These are phyloP conservation scores for Thozetella sp. DNA, from an alignment of 495 filamentous ascomycete species.

Conservation along the genomic window DNA sequence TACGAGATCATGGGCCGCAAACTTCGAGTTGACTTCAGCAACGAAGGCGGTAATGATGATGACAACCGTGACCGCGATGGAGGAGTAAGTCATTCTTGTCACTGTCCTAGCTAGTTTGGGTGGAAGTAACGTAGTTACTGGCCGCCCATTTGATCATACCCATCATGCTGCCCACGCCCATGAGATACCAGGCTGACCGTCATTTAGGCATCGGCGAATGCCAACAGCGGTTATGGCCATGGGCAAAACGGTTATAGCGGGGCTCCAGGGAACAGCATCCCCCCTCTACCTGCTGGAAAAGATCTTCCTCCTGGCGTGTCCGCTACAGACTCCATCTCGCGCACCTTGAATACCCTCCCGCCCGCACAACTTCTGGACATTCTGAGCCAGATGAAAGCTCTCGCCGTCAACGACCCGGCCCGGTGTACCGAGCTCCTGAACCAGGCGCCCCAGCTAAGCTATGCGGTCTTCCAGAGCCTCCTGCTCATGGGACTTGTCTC, in stretches of 20 bases:
- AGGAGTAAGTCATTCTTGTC: constrained; percentile 14
- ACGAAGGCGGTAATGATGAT: constrained; percentile 79
- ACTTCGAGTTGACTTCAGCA: constrained; percentile 91
- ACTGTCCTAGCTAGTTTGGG: not conserved
- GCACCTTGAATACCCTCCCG: constrained; percentile 82
- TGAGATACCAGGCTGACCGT: not conserved
- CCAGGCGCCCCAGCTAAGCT: constrained; percentile 90
- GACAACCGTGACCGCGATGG: constrained; percentile 28
- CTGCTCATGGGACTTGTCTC: constrained; percentile 93
- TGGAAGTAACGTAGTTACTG: not conserved
- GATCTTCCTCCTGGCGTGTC: constrained; percentile 79
- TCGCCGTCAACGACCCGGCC: constrained; percentile 77
- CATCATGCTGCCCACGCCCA: too few species aligned
- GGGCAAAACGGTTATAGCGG: constrained; percentile 9
- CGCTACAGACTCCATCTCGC: constrained; percentile 87
- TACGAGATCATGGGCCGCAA: constrained; percentile 95
- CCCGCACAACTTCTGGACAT: constrained; percentile 92
- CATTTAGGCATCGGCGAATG: not conserved
- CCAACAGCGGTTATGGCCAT: not conserved
- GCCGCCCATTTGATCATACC: not conserved
- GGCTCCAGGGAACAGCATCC: constrained; percentile 42
- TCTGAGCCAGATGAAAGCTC: constrained; percentile 88
- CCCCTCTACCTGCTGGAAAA: constrained; percentile 80
- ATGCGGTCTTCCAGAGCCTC: constrained; percentile 94
- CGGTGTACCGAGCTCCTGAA: constrained; percentile 86